Evolutionary conservation across 768 basidiomycete species (phyloP), one percentile per base, ranked within the genome.

Genomic region (Omphalotus guepiniiformis): DNA sequence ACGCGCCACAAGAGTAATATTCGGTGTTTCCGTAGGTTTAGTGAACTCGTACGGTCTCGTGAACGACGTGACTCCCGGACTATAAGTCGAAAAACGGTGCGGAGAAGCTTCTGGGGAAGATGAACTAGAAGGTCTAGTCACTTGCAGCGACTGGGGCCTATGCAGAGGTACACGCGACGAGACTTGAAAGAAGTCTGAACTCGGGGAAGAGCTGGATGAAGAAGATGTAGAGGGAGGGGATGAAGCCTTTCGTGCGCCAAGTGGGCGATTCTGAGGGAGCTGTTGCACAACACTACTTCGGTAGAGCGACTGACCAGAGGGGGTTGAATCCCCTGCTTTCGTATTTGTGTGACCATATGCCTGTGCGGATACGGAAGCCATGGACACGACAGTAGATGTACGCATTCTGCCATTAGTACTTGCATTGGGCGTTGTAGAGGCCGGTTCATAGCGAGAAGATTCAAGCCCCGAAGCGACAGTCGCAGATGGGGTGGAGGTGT

Each of bases 231-330:
- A 8, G 34, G 29, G 26, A 32, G 29, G 34, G 6, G 42, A 30
- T 19, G 22, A 34, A 15, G 35, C 7, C 7, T 15, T 15, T 26
- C 34, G 16, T 4, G 18, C 30, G 4, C 29, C 7, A 30, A 16
- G 18, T 19, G 29, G 42, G 4, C 29, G 28, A 9, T 21, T 21
- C 13, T 29, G 26, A 4, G 30, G 42, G 25, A 6, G 2, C 41
- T n/a, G 41, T 22, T 19, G 44, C 35, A 26, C 9, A 2, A 45
- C 32, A 3, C 44, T 36, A 11, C 18, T 51, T 27, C 50, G 53
- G n/a, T 53, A 42, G 15, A 64, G 53, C 47, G 15, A 41, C 38
- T 7, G 25, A n/a, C 8, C 30, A n/a, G 18, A 37, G 15, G 39
- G 9, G 35, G 32, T 12, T 35, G 41, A n/a, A 2, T 6, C 28